Conservation (phyloP, 352 stramenopile genomes). For the Aphanomyces astaci region DNA sequence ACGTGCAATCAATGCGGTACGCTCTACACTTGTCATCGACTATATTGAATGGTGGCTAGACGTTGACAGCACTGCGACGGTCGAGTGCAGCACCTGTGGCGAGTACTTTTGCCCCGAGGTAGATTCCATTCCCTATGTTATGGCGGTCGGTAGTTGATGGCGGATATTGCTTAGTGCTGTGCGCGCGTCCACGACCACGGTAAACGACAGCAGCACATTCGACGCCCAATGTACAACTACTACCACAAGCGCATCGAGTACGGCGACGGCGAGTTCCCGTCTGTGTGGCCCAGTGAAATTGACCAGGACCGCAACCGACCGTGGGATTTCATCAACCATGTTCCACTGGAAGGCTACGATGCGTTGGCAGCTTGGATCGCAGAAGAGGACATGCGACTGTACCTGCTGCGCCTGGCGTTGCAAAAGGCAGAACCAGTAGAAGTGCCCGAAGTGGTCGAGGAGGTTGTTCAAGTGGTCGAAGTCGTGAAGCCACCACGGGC, state of each 20-base stretch:
- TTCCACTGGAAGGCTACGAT: conserved; percentile 52
- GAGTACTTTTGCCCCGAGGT: conserved; percentile 88
- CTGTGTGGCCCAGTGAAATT: conserved; percentile 83
- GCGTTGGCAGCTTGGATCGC: conserved; percentile 58
- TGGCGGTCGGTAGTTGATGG: background rate
- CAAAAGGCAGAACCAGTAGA: background rate
- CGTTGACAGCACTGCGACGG: conserved; percentile 34
- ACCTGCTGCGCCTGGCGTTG: background rate
- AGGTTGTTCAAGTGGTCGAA: background rate
- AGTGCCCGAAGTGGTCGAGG: background rate
- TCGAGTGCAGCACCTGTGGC: conserved; percentile 84
- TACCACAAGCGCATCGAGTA: conserved; percentile 89
- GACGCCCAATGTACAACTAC: conserved; percentile 84
- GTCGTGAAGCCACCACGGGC: background rate
- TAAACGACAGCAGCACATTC: conserved; percentile 63
- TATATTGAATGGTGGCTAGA: conserved; percentile 29
- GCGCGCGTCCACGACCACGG: conserved; percentile 76
- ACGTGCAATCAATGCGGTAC: conserved; percentile 84
- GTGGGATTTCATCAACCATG: conserved; percentile 57
- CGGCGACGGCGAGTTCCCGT: conserved; percentile 84
- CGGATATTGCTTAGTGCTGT: conserved; percentile 49
- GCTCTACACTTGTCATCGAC: too few species aligned
- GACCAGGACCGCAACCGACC: conserved; percentile 58
- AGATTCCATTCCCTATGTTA: background rate
- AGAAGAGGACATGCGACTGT: background rate